These are phyloP conservation scores for Suhomyces pyralidae DNA, from an alignment of 805 yeast genomes.

Conservation along the genomic window DNA sequence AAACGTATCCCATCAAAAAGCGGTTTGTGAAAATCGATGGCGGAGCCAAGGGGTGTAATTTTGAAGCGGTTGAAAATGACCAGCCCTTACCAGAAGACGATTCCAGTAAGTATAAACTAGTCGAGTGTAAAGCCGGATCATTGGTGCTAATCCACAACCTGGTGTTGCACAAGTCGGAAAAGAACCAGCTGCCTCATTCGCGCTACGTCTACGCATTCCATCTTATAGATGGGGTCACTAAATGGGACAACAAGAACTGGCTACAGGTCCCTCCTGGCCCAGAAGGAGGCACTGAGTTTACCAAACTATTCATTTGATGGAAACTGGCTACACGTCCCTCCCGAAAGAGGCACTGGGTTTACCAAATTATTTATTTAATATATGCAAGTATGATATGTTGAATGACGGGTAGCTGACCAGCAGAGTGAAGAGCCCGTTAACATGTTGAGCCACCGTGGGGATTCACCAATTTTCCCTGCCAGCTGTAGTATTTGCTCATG, in stretches of 20 bases:
- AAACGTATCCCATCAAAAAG: conserved; percentile 50
- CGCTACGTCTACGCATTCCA: conserved; percentile 81
- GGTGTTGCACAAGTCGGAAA: conserved; percentile 68
- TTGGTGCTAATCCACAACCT: conserved; percentile 68
- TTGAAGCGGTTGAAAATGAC: conserved; percentile 33
- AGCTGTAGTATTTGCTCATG: conserved; percentile 58
- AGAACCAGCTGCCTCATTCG: conserved; percentile 51
- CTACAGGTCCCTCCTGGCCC: conserved; percentile 64
- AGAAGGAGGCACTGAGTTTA: conserved; percentile 59
- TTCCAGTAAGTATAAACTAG: conserved; percentile 43
- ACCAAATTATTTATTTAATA: conserved; percentile 40
- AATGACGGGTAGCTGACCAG: neutral
- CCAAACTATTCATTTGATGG: conserved; percentile 39
- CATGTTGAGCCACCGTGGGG: conserved; percentile 8
- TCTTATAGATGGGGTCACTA: conserved; percentile 62
- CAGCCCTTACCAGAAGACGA: conserved; percentile 21
- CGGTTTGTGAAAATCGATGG: conserved; percentile 58
- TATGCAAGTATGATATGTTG: neutral
- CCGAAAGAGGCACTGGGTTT: conserved; percentile 60
- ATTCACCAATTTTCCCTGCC: conserved; percentile 50
- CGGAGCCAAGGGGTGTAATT: conserved; percentile 55
- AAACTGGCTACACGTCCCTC: conserved; percentile 83
- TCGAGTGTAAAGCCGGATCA: conserved; percentile 70
- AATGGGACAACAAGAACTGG: conserved; percentile 70
- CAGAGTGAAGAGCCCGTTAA: neutral